Evolutionary conservation across 768 basidiomycete species (phyloP).

Genomic region (Mycena capillaripes): DNA sequence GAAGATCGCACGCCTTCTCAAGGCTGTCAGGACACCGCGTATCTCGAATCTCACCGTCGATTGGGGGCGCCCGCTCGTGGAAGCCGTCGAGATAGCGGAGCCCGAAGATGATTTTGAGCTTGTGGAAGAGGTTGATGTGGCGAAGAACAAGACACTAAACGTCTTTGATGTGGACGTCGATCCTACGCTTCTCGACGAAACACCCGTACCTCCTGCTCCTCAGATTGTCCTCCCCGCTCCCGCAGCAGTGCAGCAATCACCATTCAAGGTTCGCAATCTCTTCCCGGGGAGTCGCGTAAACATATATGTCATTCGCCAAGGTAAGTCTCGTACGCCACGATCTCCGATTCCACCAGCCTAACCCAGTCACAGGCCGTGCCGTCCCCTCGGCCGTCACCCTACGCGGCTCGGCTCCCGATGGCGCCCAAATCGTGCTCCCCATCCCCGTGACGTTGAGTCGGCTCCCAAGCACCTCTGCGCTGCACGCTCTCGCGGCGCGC

Average conservation of each 20-base stretch:
- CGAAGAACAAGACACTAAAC: constrained; percentile 21
- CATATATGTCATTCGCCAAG: constrained; percentile 15
- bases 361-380: constrained; percentile 6
- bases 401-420: constrained; percentile 20
- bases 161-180: constrained; percentile 30
- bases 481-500: constrained; percentile 31
- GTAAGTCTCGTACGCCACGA: not conserved
- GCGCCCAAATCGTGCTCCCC: constrained; percentile 27
- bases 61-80: constrained; percentile 43
- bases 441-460: constrained; percentile 28
- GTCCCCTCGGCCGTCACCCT: constrained; percentile 29
- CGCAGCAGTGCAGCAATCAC: constrained; percentile 26
- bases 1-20: constrained; percentile 49
- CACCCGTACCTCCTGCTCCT: constrained; percentile 11
- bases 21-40: constrained; percentile 52
- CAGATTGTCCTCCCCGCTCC: constrained; percentile 18
- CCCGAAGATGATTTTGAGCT: not conserved
- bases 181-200: constrained; percentile 2
- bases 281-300: constrained; percentile 25
- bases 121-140: not conserved
- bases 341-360: not conserved
- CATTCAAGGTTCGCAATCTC: constrained; percentile 19
- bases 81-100: not conserved
- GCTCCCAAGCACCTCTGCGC: constrained; percentile 16
- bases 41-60: constrained; percentile 54